Evolutionary conservation across 768 basidiomycete genomes (phyloP).

Genomic region (Hysterangium stoloniferum): DNA sequence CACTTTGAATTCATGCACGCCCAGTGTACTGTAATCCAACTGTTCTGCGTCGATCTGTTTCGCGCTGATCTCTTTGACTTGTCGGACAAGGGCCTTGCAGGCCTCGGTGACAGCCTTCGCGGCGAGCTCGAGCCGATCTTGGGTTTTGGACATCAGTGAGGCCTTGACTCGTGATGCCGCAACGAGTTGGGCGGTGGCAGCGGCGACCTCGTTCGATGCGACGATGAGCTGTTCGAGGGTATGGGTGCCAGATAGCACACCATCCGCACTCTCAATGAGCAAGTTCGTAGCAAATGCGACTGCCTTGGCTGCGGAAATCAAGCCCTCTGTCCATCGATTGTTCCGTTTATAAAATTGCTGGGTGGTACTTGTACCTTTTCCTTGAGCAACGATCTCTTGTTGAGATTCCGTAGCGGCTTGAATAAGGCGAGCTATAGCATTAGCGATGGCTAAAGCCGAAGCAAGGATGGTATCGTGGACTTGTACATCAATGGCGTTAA

Average conservation of each 20-base stretch:
- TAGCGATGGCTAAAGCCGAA: conserved; percentile 92
- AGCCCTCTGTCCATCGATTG: conserved; percentile 99
- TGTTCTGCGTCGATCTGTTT: conserved; percentile 74
- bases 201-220: conserved; percentile 98
- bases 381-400: conserved; percentile 94
- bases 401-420: conserved; percentile 96
- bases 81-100: conserved; percentile 90
- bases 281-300: conserved; percentile 95
- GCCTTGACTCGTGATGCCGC: conserved; percentile 98
- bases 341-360: conserved; percentile 99
- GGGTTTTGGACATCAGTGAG: conserved; percentile 96
- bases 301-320: conserved; percentile 95
- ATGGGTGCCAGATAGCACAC: conserved; percentile 92
- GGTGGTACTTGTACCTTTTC: conserved; percentile 82
- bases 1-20: conserved; percentile 90
- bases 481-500: conserved; percentile 86
- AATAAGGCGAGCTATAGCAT: conserved; percentile 89
- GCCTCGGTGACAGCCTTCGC: conserved; percentile 98
- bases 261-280: conserved; percentile 96
- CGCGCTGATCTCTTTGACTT: conserved; percentile 92
- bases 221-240: conserved; percentile 98
- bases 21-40: conserved; percentile 87
- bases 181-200: conserved; percentile 94
- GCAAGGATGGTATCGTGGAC: conserved; percentile 97
- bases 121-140: conserved; percentile 90